Conservation (phyloP, 2,329 filamentous ascomycete species). For the Torrubiellomyces zombiae region DNA sequence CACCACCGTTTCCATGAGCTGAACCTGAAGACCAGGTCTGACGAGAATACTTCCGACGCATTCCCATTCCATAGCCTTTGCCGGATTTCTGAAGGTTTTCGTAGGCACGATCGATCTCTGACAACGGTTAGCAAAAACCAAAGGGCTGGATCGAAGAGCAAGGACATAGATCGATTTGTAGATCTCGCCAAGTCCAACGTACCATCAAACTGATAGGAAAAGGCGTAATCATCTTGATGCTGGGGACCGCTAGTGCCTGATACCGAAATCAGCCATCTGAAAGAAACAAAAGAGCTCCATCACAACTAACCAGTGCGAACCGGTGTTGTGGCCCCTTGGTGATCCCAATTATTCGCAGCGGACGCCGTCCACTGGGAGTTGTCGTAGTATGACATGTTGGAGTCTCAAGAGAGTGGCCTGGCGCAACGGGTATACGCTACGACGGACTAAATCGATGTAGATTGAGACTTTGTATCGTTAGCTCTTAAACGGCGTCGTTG, state of each 20-base stretch:
- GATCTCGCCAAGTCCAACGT: too few species aligned
- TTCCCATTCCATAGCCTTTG: conserved; percentile 63
- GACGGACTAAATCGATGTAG: too few species aligned
- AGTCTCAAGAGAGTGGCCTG: too few species aligned
- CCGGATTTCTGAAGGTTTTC: conserved; percentile 95
- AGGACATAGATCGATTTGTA: too few species aligned
- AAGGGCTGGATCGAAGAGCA: conserved; percentile 1
- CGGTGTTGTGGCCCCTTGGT: conserved; percentile 23
- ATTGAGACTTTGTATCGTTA: too few species aligned
- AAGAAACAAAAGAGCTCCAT: not conserved
- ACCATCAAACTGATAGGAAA: conserved; percentile 82
- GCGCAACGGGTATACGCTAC: too few species aligned
- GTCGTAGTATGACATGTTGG: conserved; percentile 28
- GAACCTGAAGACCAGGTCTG: too few species aligned
- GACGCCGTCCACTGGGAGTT: conserved; percentile 23
- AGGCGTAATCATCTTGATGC: conserved; percentile 63
- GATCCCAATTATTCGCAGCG: conserved; percentile 27
- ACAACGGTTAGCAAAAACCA: conserved; percentile 3
- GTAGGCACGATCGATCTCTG: conserved; percentile 89
- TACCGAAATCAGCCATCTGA: conserved; percentile 4
- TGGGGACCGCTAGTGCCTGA: conserved; percentile 60
- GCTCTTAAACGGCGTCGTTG: too few species aligned
- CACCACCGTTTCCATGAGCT: not conserved
- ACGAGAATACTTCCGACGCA: conserved; percentile 52
- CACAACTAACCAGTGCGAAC: conserved; percentile 20